Evolutionary conservation across 192 early-diverging fungal species (phyloP).

Genomic region (Borealophlyctis nickersoniae): DNA sequence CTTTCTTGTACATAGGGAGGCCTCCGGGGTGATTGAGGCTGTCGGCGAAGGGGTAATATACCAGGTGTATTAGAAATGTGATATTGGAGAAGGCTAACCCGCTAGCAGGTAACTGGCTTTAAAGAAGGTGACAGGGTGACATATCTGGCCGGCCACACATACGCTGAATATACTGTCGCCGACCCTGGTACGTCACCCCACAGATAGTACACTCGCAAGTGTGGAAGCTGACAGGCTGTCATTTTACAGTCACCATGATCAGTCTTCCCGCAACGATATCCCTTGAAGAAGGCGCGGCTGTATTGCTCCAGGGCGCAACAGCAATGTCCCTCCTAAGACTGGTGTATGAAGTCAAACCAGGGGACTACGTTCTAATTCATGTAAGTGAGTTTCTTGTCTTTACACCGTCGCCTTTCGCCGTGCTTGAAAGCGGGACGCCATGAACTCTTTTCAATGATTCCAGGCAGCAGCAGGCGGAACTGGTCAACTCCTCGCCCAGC

Average conservation of each 20-base stretch:
- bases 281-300: constrained; percentile 60
- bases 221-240: background rate
- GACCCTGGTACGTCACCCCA: constrained; percentile 35
- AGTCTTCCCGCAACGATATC: constrained; percentile 46
- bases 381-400: no score
- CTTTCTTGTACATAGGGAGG: constrained; percentile 57
- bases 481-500: constrained; percentile 75
- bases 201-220: constrained; percentile 22
- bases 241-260: constrained; percentile 18
- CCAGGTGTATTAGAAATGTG: no score
- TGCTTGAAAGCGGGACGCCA: background rate
- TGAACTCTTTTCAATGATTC: no score
- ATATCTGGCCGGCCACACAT: constrained; percentile 59
- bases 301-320: constrained; percentile 79
- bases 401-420: no score
- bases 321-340: constrained; percentile 70
- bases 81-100: no score
- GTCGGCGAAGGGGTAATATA: constrained; percentile 58
- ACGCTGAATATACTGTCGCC: constrained; percentile 73
- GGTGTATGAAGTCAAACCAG: constrained; percentile 64
- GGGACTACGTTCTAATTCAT: constrained; percentile 81
- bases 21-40: constrained; percentile 71
- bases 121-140: constrained; percentile 86
- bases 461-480: constrained; percentile 86
- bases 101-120: no score